These are phyloP conservation scores for Alternaria sp. DNA, from an alignment of 2,329 filamentous ascomycete species.

Conservation along the genomic window DNA sequence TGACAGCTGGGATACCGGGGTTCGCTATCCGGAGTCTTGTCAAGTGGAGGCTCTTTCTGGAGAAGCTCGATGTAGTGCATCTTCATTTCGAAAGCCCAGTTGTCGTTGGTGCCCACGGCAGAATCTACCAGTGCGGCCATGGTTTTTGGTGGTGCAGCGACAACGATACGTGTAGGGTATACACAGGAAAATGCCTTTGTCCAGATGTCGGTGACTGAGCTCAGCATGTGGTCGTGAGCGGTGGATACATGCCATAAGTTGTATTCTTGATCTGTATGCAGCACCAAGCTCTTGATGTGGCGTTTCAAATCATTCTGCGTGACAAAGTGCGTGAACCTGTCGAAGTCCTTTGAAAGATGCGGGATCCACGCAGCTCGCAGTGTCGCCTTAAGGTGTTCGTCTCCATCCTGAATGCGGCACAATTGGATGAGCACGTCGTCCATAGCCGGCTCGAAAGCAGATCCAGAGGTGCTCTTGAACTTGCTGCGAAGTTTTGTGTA, in stretches of 20 bases:
- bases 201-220: constrained; percentile 57
- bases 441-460: constrained; percentile 37
- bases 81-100: constrained; percentile 68
- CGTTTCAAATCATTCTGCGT: constrained; percentile 29
- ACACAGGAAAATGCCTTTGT: constrained; percentile 32
- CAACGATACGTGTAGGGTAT: constrained; percentile 43
- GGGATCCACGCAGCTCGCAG: constrained; percentile 39
- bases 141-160: constrained; percentile 64
- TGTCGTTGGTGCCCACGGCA: constrained; percentile 62
- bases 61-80: constrained; percentile 65
- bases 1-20: constrained; percentile 28
- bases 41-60: constrained; percentile 15
- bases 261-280: constrained; percentile 51
- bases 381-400: constrained; percentile 34
- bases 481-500: constrained; percentile 42
- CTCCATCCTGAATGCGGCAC: constrained; percentile 38
- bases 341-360: constrained; percentile 35
- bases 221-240: constrained; percentile 48
- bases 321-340: constrained; percentile 27
- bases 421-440: constrained; percentile 44
- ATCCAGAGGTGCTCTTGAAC: constrained; percentile 39
- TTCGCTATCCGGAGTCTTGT: constrained; percentile 10
- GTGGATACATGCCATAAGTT: constrained; percentile 37
- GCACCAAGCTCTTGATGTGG: constrained; percentile 57
- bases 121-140: constrained; percentile 67